Base-by-base conservation (phyloP, 306 rosid genomes). In the Lathyrus tuberosus region DNA sequence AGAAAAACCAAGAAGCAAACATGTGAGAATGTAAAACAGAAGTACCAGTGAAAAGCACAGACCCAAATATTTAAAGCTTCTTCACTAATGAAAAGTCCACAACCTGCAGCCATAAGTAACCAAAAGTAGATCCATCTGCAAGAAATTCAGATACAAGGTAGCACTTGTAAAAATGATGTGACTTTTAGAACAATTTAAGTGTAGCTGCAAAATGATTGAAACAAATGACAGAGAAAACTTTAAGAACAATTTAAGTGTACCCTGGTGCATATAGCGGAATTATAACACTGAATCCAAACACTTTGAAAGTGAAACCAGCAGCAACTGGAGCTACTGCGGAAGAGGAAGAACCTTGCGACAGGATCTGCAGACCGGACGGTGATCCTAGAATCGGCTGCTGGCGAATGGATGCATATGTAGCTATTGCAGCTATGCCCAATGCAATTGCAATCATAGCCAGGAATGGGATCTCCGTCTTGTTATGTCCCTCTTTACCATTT, bases 31-130 rank as follows among this genome's bases (percentile, higher is more conserved):
- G 83, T 79, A 69, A 81, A 76, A 74, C 81, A 81, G 76, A 79
- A 84, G 80, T 80, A 83, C 79, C 81, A 52, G 81, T 63, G 65
- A 46, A 84, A 79, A 82, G 73, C 86, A 86, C 91, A 80, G 77
- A 88, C 91, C 90, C 91, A 85, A 67, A 86, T 78, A 81, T 88
- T 86, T 78, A 86, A 75, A 72, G 91, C 91, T 65, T 88, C 95
- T 82, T 88, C 89, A 63, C 91, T 86, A 63, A 88, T 78, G 87
- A 82, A 86, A 80, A 88, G 87, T 71, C 91, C 91, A 82, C 77
- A 84, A 14, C 87, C 89, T 47, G 89, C 91, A 59, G 88, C 91
- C 95, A 88, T 88, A 48, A 88, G 95, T 66, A 86, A 71, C 95
- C 86, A 88, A 76, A 88, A 88, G 81, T 88, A 88, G 81, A 86